phyloP scores from a whole-genome alignment of 352 stramenopile genomes.

The Plasmopara muralis region DNA sequence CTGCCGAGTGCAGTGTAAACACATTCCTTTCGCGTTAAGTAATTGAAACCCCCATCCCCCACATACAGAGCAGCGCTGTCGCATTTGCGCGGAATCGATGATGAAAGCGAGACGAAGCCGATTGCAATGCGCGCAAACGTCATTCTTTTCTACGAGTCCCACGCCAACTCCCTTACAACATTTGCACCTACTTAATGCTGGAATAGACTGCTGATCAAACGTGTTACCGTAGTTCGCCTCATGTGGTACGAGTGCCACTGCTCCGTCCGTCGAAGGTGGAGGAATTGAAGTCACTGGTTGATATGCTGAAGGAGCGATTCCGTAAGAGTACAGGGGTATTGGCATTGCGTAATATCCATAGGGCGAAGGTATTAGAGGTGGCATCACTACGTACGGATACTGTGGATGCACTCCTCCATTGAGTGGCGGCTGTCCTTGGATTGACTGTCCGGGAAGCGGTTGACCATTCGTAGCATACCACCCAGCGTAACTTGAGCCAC shows the following conservation, averaged over 20 bases:
- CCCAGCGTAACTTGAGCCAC: conserved; percentile 2
- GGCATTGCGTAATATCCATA: conserved; percentile 34
- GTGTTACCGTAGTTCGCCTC: conserved; percentile 4
- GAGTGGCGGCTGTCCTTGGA: conserved; percentile 5
- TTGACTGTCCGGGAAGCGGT: conserved; percentile 5
- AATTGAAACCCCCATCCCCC: conserved; percentile 53
- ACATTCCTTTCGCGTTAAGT: conserved; percentile 40
- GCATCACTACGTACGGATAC: conserved; percentile 36
- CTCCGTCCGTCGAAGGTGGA: conserved; percentile 14
- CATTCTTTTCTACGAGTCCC: conserved; percentile 62
- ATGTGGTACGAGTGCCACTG: conserved; percentile 32
- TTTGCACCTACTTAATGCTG: conserved; percentile 43
- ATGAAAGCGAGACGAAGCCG: conserved; percentile 63
- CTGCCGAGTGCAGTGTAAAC: conserved; percentile 43
- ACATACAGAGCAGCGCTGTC: conserved; percentile 41
- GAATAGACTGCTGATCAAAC: conserved; percentile 13
- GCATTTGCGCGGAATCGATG: conserved; percentile 56
- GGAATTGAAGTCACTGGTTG: conserved; percentile 17
- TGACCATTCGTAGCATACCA: conserved; percentile 13
- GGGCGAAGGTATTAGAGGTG: conserved; percentile 13
- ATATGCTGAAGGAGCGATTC: conserved; percentile 20
- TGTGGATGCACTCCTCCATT: conserved; percentile 27
- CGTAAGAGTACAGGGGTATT: conserved; percentile 26
- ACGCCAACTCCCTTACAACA: conserved; percentile 48
- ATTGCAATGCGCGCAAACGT: conserved; percentile 61